Percentiles rank a stretch among this genome's conserved stretches.
phyloP scores from a whole-genome alignment of 1,284 basidiomycete species.

The Meira nashicola region DNA sequence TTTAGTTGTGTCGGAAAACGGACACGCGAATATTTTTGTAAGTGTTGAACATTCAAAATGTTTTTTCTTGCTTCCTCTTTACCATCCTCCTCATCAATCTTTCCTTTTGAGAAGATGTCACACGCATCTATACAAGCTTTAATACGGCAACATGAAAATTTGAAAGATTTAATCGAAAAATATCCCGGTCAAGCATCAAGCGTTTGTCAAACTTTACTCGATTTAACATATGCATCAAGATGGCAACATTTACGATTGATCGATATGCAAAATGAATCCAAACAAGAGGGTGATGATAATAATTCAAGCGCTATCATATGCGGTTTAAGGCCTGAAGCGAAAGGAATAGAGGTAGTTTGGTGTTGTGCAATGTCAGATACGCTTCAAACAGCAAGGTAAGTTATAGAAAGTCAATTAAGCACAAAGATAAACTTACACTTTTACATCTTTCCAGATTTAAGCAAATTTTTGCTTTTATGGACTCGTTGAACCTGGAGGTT shows the following conservation, averaged over 20 bases:
- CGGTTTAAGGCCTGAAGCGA: slow-evolving; percentile 5
- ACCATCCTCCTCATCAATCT: background rate
- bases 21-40: background rate
- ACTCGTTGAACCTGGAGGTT: background rate
- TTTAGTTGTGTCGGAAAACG: background rate
- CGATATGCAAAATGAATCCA: slow-evolving; percentile 3
- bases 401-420: background rate
- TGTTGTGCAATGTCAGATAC: slow-evolving; percentile 3
- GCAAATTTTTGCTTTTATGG: background rate
- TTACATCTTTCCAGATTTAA: background rate
- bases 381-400: slow-evolving; percentile 2
- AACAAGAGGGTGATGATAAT: background rate
- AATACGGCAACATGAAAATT: background rate
- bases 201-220: slow-evolving; percentile 49
- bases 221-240: slow-evolving; percentile 44
- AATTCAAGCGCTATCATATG: background rate
- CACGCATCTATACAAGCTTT: background rate
- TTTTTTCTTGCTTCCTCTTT: background rate
- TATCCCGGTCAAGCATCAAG: slow-evolving; percentile 46
- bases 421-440: background rate
- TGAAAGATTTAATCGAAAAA: slow-evolving; percentile 1
- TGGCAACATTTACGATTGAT: slow-evolving; percentile 35
- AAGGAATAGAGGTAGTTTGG: slow-evolving; percentile 7
- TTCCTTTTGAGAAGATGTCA: too few relatives aligned
- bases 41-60: background rate